Evolutionary conservation across 352 stramenopile species (phyloP).

Genomic region (Phytophthora rubi): DNA sequence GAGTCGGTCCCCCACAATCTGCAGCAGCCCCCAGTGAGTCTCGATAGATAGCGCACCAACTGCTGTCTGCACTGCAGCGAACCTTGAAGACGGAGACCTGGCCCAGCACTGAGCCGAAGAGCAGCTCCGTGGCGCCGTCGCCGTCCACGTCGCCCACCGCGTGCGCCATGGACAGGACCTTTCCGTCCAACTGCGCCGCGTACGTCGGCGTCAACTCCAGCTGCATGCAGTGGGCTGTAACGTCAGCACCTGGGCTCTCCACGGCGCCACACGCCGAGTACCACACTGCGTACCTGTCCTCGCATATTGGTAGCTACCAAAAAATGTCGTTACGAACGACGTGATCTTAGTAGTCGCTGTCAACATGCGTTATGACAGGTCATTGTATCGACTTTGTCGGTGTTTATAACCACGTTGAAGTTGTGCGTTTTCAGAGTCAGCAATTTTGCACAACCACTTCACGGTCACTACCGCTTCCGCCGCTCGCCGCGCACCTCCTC

Average conservation of each 20-base stretch:
- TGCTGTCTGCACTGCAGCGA: no score
- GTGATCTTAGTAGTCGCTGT: neutral
- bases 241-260: constrained; percentile 1
- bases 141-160: constrained; percentile 71
- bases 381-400: no score
- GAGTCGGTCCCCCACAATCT: constrained; percentile 61
- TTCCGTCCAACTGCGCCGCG: constrained; percentile 61
- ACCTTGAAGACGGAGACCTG: constrained; percentile 80
- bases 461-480: constrained; percentile 25
- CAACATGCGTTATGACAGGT: neutral
- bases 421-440: constrained; percentile 10
- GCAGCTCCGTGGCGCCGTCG: constrained; percentile 66
- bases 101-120: constrained; percentile 71
- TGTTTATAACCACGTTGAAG: constrained; percentile 1
- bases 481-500: neutral
- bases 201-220: constrained; percentile 75
- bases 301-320: constrained; percentile 15
- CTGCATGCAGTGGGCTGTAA: constrained; percentile 29
- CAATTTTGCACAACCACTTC: constrained; percentile 2
- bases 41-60: neutral
- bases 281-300: constrained; percentile 29
- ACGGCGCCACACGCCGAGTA: neutral
- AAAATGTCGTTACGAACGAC: no score
- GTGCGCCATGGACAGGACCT: constrained; percentile 75
- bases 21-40: neutral